Percentiles rank a stretch among this genome's conserved stretches.
Conservation (phyloP, 2,329 filamentous ascomycete species). For the Apiospora aurea region DNA sequence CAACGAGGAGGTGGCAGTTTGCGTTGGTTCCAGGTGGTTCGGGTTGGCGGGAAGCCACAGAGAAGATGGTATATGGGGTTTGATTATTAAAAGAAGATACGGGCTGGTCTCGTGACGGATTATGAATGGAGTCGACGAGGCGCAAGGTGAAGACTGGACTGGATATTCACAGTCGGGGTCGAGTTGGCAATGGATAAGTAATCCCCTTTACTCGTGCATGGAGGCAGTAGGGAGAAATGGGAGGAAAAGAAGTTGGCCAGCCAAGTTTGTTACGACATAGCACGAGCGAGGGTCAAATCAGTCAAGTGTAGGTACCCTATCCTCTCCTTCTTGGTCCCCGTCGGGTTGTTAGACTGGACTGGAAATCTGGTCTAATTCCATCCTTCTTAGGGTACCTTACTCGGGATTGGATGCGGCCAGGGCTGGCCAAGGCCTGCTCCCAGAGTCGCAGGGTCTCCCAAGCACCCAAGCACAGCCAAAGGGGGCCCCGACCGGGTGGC, state of each 20-base stretch:
- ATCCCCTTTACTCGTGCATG: neutral
- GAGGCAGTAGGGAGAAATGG: neutral
- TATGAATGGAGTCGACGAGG: neutral
- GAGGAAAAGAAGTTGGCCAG: constrained; percentile 18
- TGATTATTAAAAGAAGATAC: constrained; percentile 15
- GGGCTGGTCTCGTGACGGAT: neutral
- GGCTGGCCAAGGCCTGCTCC: constrained; percentile 1
- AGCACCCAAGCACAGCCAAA: neutral
- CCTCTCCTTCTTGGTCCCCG: constrained; percentile 19
- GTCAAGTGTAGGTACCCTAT: constrained; percentile 7
- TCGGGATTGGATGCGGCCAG: constrained; percentile 11
- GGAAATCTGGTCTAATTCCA: constrained; percentile 21
- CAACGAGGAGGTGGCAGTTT: constrained; percentile 14
- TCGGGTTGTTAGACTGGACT: constrained; percentile 13
- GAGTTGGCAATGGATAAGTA: constrained; percentile 10
- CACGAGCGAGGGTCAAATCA: neutral
- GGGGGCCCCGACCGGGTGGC: constrained; percentile 8
- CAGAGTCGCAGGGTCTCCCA: neutral
- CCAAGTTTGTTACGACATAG: constrained; percentile 21
- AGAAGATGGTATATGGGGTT: neutral
- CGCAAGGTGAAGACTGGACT: neutral
- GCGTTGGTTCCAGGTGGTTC: neutral
- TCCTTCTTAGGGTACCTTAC: constrained; percentile 15
- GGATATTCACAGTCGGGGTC: neutral
- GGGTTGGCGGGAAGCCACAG: constrained; percentile 3